Base-by-base conservation (phyloP, 129 eudicot genomes). In the Flaveria robusta region DNA sequence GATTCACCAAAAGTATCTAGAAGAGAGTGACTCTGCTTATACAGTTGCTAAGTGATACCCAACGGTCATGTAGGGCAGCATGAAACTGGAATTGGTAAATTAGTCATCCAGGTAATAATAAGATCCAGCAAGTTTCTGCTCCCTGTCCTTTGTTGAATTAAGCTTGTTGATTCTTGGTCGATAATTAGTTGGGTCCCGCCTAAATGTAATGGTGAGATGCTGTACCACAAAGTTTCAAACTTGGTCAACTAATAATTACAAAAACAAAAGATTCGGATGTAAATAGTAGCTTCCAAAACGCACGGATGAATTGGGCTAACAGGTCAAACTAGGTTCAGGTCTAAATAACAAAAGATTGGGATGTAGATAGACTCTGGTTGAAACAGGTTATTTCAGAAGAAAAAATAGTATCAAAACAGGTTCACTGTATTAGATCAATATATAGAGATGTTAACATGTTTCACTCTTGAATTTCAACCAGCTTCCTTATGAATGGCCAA, bases 101-200 rank as follows among this genome's bases (percentile, higher is more conserved):
- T 73, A 93, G 66, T 90, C 98, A 47, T 93, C 98, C 77, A 90
- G 76, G 52, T 93, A 93, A 72, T 93, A 93, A 70, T 90, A 85
- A 37, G 97, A 89, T 72, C 98, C 98, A 66, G 96, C 98, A 58
- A 76, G 18, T 82, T 93, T 93, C 87, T 93, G 98, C 83, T 90
- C 98, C 81, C 94, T 82, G 85, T 93, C 96, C 86, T 90, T 86
- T 26, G 98, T 84, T 9, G 98, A 93, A 9, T 93, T 92, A 62
- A 87, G 82, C 81, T 93, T 93, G 86, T 93, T 93, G 80, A 93
- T 90, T 75, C 96, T 85, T 13, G 98, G 98, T 34, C 92, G 85
- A 42, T 1, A 93, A 80, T 86, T 93, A 27, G 92, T 88, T 55
- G 98, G 95, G 82, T 93, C 98, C 77, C 90, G 77, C 84, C 96